Evolutionary conservation across 257 asterid species (phyloP).

Genomic region (Fraxinus pennsylvanica): DNA sequence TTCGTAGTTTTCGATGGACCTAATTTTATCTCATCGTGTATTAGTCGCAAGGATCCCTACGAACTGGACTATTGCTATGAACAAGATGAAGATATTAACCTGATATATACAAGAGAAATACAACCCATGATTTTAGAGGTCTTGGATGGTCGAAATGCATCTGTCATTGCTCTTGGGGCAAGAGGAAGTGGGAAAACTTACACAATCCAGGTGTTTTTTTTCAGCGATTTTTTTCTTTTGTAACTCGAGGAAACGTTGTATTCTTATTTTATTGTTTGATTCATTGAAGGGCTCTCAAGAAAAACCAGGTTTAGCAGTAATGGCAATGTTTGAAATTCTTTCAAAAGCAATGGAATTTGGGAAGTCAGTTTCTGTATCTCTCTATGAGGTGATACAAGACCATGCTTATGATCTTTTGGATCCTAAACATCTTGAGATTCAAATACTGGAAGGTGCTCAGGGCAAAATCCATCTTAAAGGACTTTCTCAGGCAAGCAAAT

Average conservation of each 20-base stretch:
- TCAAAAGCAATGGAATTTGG: slow-evolving; percentile 44
- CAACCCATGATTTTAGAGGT: slow-evolving; percentile 52
- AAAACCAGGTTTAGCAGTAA: slow-evolving; percentile 65
- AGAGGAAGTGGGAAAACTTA: slow-evolving; percentile 82
- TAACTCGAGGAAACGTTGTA: neutral
- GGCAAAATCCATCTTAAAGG: slow-evolving; percentile 77
- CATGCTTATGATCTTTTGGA: slow-evolving; percentile 67
- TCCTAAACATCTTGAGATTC: slow-evolving; percentile 49
- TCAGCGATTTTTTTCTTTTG: neutral
- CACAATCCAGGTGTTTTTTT: slow-evolving; percentile 47
- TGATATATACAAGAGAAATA: slow-evolving; percentile 64
- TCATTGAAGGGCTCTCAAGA: slow-evolving; percentile 55
- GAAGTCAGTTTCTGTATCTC: slow-evolving; percentile 51
- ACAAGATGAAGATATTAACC: slow-evolving; percentile 43
- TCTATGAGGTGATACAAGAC: slow-evolving; percentile 67
- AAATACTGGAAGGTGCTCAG: slow-evolving; percentile 64
- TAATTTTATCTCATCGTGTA: slow-evolving; percentile 17
- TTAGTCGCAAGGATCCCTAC: slow-evolving; percentile 53
- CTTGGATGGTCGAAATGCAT: slow-evolving; percentile 58
- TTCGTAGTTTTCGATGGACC: neutral
- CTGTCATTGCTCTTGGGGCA: slow-evolving; percentile 77
- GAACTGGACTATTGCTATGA: slow-evolving; percentile 67
- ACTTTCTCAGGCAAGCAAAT: slow-evolving; percentile 64
- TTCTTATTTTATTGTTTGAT: slow-evolving; percentile 8
- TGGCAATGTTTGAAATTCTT: slow-evolving; percentile 72